Evolutionary conservation across 371 early-diverging fungal genomes (phyloP).

Genomic region (Actinomucor elegans): DNA sequence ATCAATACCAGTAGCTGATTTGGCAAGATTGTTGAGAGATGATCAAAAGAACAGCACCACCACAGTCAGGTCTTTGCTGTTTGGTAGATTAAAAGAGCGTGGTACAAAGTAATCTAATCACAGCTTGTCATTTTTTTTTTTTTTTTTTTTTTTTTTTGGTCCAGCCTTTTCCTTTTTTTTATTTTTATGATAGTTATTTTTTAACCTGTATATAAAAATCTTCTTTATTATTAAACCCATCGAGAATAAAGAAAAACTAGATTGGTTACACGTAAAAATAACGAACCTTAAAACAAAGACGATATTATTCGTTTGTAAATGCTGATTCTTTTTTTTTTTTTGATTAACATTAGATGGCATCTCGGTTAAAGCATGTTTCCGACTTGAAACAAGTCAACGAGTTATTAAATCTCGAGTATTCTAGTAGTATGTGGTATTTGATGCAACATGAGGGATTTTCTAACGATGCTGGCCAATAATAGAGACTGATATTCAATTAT

Average conservation of each 20-base stretch:
- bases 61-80: conserved; percentile 8
- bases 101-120: background rate
- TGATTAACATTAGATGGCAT: too few relatives aligned
- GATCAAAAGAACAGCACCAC: conserved; percentile 20
- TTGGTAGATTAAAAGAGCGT: conserved; percentile 8
- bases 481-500: too few relatives aligned
- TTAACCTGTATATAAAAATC: background rate
- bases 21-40: conserved; percentile 21
- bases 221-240: too few relatives aligned
- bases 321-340: too few relatives aligned
- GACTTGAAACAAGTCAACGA: background rate
- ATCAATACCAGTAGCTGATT: conserved; percentile 29
- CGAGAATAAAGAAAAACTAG: background rate
- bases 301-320: too few relatives aligned
- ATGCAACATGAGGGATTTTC: too few relatives aligned
- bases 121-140: background rate
- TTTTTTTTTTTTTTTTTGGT: background rate
- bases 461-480: too few relatives aligned
- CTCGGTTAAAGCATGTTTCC: conserved; percentile 4
- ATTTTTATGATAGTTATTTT: background rate
- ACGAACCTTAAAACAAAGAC: too few relatives aligned
- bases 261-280: conserved; percentile 4
- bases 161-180: background rate
- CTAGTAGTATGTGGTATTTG: background rate
- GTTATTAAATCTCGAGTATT: too few relatives aligned